A percentile compares a stretch with the other conserved stretches of the same genome.
Conservation (phyloP, 441 rosid genomes). For the Syzygium malaccense region DNA sequence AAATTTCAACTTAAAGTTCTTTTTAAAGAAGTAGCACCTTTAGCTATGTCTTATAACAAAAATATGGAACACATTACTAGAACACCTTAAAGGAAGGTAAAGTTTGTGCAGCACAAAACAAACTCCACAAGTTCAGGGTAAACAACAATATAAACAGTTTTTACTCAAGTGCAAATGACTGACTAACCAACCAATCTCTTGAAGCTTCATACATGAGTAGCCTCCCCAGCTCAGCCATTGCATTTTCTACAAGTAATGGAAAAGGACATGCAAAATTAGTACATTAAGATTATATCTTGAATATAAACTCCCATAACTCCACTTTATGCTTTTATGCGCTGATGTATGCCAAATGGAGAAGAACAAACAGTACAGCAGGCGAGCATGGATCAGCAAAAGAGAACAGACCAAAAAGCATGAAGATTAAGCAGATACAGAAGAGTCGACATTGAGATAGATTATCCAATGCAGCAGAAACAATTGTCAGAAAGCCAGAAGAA, state of each 20-base stretch:
- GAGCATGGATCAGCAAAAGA: neutral
- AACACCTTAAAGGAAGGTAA: neutral
- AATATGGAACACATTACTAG: neutral
- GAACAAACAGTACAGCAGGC: neutral
- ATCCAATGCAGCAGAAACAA: neutral
- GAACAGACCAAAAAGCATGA: neutral
- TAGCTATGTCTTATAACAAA: neutral
- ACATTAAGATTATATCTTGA: neutral
- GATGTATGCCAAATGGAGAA: neutral
- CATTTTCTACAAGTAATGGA: slow-evolving; percentile 41
- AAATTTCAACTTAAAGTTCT: neutral
- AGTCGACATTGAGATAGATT: neutral
- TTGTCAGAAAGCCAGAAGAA: neutral
- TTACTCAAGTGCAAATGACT: neutral
- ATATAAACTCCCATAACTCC: neutral
- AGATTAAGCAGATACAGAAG: neutral
- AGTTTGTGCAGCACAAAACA: neutral
- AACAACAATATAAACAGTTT: neutral
- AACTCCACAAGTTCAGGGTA: neutral
- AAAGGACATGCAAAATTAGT: neutral
- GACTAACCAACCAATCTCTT: slow-evolving; percentile 84
- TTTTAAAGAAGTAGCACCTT: neutral
- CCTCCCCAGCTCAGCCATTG: slow-evolving; percentile 90
- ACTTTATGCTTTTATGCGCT: neutral
- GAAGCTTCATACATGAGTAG: slow-evolving; percentile 84